Conservation (phyloP, 495 filamentous ascomycete species). For the Xylaria sp. region DNA sequence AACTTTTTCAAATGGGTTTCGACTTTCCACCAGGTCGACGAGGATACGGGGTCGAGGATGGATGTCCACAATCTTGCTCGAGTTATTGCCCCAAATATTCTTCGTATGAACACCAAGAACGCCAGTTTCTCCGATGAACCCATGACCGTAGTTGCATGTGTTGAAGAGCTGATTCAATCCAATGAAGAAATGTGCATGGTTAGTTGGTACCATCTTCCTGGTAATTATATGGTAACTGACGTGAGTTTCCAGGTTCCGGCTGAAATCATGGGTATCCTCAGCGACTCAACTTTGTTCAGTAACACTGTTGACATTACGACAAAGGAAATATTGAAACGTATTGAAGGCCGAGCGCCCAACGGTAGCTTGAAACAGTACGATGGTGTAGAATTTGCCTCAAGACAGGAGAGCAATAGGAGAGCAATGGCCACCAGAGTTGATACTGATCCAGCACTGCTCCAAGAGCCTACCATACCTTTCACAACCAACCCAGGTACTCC, state of each 20-base stretch:
- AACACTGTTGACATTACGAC: constrained; percentile 86
- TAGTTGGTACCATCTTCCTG: constrained; percentile 47
- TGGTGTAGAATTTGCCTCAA: constrained; percentile 61
- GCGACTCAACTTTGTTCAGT: constrained; percentile 81
- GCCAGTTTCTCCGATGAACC: constrained; percentile 77
- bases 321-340: constrained; percentile 93
- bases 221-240: constrained; percentile 34
- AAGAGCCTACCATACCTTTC: constrained; percentile 60
- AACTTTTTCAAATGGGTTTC: constrained; percentile 97
- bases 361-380: constrained; percentile 63
- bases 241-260: constrained; percentile 75
- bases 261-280: constrained; percentile 84
- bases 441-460: constrained; percentile 76
- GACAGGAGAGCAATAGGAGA: constrained; percentile 51
- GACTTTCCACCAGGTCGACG: constrained; percentile 96
- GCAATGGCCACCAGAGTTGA: constrained; percentile 68
- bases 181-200: constrained; percentile 98
- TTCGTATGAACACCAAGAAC: constrained; percentile 72
- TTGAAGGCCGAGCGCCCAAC: constrained; percentile 74
- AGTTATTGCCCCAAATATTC: constrained; percentile 96
- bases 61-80: constrained; percentile 97
- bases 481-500: constrained; percentile 49
- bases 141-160: constrained; percentile 90
- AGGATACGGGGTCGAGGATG: constrained; percentile 94
- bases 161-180: constrained; percentile 85